phyloP scores from a whole-genome alignment of 352 stramenopile species.

The Peronospora destructor region DNA sequence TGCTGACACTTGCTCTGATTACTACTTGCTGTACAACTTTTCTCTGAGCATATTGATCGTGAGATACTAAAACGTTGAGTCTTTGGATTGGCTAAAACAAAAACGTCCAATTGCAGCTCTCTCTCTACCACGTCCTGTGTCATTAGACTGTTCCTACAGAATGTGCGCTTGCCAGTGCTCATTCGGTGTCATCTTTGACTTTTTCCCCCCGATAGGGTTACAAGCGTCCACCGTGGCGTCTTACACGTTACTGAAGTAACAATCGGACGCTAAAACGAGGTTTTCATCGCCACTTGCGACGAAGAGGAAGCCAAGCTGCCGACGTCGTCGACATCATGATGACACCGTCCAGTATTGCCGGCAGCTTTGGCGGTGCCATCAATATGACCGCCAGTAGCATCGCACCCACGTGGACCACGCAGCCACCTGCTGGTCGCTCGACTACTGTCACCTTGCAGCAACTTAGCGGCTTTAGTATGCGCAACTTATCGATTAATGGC shows the following conservation, averaged over 20 bases:
- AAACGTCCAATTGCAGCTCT: constrained; percentile 20
- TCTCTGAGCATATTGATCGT: too few species aligned
- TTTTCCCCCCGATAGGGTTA: constrained; percentile 2
- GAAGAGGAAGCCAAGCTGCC: constrained; percentile 1
- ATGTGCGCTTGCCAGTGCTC: not conserved
- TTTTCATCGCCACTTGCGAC: not conserved
- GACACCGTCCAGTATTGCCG: constrained; percentile 38
- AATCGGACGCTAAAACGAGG: constrained; percentile 6
- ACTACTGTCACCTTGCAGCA: constrained; percentile 61
- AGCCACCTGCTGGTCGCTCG: constrained; percentile 19
- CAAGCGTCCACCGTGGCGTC: not conserved
- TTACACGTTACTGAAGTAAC: constrained; percentile 6
- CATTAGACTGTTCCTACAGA: constrained; percentile 2
- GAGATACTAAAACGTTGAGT: too few species aligned
- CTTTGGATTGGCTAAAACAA: not conserved
- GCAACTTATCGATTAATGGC: constrained; percentile 58
- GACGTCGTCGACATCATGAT: constrained; percentile 13
- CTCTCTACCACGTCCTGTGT: constrained; percentile 6
- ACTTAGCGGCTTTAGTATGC: constrained; percentile 70
- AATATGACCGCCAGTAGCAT: constrained; percentile 24
- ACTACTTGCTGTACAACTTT: constrained; percentile 12
- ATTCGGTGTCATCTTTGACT: constrained; percentile 21
- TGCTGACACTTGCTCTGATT: constrained; percentile 24
- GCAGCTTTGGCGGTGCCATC: constrained; percentile 34
- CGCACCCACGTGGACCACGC: constrained; percentile 23